Percentiles rank a stretch among this genome's conserved stretches.
These are phyloP conservation scores for Prunella vulgaris DNA, from an alignment of 257 asterid genomes.

Conservation along the genomic window DNA sequence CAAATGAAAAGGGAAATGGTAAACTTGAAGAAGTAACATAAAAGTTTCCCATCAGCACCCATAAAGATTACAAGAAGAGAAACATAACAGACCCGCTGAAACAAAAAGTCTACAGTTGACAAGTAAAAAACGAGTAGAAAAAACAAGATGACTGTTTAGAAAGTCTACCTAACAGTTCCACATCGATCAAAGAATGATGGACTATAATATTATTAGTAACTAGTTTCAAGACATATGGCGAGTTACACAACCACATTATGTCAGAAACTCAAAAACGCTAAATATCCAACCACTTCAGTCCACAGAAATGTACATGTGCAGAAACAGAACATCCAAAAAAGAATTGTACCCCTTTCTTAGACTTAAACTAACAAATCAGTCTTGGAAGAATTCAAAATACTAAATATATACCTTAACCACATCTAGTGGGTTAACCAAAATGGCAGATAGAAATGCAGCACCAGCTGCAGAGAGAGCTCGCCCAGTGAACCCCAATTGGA, in stretches of 20 bases:
- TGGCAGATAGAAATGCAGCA: conserved; percentile 84
- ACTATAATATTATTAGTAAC: neutral
- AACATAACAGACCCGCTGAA: neutral
- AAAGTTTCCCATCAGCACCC: conserved; percentile 3
- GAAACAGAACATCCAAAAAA: neutral
- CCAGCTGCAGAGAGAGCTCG: conserved; percentile 88
- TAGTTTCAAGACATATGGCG: neutral
- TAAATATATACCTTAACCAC: conserved; percentile 65
- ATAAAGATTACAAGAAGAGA: neutral
- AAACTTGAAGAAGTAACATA: neutral
- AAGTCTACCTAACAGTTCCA: neutral
- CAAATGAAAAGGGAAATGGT: neutral
- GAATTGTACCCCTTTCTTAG: neutral
- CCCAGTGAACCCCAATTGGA: conserved; percentile 46
- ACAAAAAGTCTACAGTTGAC: neutral
- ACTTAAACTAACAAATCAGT: neutral
- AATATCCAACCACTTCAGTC: neutral
- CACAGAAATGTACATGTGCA: conserved; percentile 7
- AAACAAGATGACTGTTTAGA: neutral
- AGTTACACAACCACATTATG: neutral
- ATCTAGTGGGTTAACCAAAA: conserved; percentile 86
- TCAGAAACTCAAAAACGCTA: conserved; percentile 5
- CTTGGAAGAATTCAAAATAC: neutral
- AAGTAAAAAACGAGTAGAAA: neutral
- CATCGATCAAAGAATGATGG: neutral